Evolutionary conservation across 2,329 filamentous ascomycete species (phyloP).

Genomic region (Myrmaecium sp.): DNA sequence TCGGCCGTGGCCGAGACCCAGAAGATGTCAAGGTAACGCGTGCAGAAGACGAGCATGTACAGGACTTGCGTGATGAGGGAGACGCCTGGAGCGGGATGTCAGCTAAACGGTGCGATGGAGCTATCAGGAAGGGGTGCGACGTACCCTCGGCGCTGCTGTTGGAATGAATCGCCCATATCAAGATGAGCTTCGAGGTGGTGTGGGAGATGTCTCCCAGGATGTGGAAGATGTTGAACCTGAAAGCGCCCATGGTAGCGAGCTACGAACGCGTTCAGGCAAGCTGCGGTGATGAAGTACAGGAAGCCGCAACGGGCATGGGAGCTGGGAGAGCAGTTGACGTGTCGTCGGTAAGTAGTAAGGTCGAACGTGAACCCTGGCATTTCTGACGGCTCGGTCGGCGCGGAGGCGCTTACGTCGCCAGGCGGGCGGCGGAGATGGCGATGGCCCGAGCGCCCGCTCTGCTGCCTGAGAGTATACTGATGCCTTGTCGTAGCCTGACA

Average conservation of each 20-base stretch:
- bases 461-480: too few relatives aligned
- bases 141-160: slow-evolving; percentile 73
- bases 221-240: slow-evolving; percentile 41
- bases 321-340: too few relatives aligned
- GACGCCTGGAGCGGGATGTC: slow-evolving; percentile 40
- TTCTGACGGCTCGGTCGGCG: too few relatives aligned
- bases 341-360: too few relatives aligned
- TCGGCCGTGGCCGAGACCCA: slow-evolving; percentile 20
- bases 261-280: too few relatives aligned
- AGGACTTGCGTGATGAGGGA: slow-evolving; percentile 82
- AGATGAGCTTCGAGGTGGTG: slow-evolving; percentile 69
- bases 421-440: too few relatives aligned
- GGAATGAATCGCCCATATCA: slow-evolving; percentile 78
- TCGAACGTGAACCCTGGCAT: too few relatives aligned
- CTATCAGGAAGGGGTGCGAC: slow-evolving; percentile 1
- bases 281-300: too few relatives aligned
- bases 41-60: slow-evolving; percentile 71
- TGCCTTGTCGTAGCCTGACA: too few relatives aligned
- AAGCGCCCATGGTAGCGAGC: slow-evolving; percentile 11
- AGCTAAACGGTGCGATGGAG: slow-evolving; percentile 1
- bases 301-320: too few relatives aligned
- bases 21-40: slow-evolving; percentile 77
- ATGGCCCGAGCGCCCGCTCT: too few relatives aligned
- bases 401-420: too few relatives aligned
- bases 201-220: slow-evolving; percentile 74